These are phyloP conservation scores for Hymenoscyphus repandus DNA, from an alignment of 2,329 filamentous ascomycete genomes.

Conservation along the genomic window DNA sequence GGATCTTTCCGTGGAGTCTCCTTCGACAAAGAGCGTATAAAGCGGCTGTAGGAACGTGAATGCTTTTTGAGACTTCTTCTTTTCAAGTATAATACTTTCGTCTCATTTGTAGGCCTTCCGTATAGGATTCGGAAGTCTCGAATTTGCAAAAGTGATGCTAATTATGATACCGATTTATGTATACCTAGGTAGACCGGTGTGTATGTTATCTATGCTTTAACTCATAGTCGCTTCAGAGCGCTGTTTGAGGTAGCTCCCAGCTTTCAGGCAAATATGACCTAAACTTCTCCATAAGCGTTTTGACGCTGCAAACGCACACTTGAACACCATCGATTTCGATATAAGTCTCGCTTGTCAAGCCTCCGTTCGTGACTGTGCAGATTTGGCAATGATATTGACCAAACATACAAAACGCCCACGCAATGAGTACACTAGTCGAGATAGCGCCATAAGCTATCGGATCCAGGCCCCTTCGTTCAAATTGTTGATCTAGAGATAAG, in stretches of 20 bases:
- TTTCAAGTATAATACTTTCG: too few relatives aligned
- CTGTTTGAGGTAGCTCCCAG: slow-evolving; percentile 5
- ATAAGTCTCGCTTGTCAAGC: background rate
- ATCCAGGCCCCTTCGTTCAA: slow-evolving; percentile 23
- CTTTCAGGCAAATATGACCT: slow-evolving; percentile 1
- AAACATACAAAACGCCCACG: slow-evolving; percentile 35
- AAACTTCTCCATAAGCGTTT: background rate
- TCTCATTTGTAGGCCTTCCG: too few relatives aligned
- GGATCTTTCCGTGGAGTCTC: too few relatives aligned
- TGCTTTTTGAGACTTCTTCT: too few relatives aligned
- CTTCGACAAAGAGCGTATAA: too few relatives aligned
- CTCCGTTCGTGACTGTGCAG: slow-evolving; percentile 13
- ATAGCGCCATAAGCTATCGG: slow-evolving; percentile 34
- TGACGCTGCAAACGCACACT: background rate
- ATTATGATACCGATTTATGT: too few relatives aligned
- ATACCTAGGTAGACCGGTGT: too few relatives aligned
- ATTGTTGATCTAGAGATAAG: background rate
- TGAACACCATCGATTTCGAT: slow-evolving; percentile 1
- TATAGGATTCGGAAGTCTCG: too few relatives aligned
- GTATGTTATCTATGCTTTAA: too few relatives aligned
- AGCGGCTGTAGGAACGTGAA: too few relatives aligned
- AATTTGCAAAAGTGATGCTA: too few relatives aligned
- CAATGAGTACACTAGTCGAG: slow-evolving; percentile 30
- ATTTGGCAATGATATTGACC: slow-evolving; percentile 27
- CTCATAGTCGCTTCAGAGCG: background rate